Base-by-base conservation (phyloP, 2,329 filamentous ascomycete genomes). In the Aspergillus sp. region DNA sequence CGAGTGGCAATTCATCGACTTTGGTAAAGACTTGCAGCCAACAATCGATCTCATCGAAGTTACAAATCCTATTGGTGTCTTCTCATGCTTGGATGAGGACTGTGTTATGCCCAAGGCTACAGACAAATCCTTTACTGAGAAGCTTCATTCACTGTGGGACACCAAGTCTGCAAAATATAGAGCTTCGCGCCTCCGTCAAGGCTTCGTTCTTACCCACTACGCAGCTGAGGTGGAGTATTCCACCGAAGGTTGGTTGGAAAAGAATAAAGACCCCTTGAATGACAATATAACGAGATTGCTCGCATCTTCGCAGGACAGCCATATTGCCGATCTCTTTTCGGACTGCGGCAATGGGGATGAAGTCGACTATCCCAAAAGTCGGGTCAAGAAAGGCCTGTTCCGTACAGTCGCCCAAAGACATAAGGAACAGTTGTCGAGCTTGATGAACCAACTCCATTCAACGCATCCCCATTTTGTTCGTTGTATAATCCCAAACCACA, bases 1-100 rank as follows among this genome's bases (percentile, higher is more conserved):
- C 66, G 95, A 99, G 76, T 99, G 95, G 95, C 92, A 98, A 70
- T 99, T 99, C 73, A 99, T 99, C 70, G 95, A 99, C 75, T 99
- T 99, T 71, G 95, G 95, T 17, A 92, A 93, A 61, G 95, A 99
- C 70, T 81, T 99, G 24, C 96, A 99, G 73, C 95, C 95, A 0
- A 99, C 95, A 0, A 99, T 99, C 66, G 95, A 99, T 68, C 82
- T 99, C 45, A 99, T 99, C 62, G 95, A 99, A 75, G 76, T 99
- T 34, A 85, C 95, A 0, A 99, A 99, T 66, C 95, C 95, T 0
- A 99, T 99, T 57, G 96, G 95, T 79, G 96, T 99, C 68, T 99
- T 99, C 75, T 98, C 95, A 0, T 99, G 96, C 70, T 82, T 99
- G 15, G 95, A 99, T 66, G 95, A 99, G 76, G 95, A 99, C 76